phyloP scores from a whole-genome alignment of 1,284 basidiomycete genomes.

The Mixia osmundae region DNA sequence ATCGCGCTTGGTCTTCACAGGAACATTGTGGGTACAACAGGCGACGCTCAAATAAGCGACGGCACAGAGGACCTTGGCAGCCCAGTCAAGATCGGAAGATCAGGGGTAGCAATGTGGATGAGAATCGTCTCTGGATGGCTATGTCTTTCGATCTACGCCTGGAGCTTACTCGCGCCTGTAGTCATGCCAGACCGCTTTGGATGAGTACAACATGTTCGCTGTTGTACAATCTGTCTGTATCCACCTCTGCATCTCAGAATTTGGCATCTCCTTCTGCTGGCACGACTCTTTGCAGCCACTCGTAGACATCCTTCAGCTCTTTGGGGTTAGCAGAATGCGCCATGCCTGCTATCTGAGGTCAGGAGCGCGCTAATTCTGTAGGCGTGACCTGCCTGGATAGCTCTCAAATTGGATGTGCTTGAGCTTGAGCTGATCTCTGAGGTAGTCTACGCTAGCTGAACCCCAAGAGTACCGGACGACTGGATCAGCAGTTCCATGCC shows the following conservation, averaged over 20 bases:
- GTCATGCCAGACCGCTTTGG: constrained; percentile 43
- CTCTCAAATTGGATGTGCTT: too few species aligned
- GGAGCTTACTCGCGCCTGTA: constrained; percentile 66
- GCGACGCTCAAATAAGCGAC: constrained; percentile 1
- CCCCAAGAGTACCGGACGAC: too few species aligned
- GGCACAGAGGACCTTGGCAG: constrained; percentile 28
- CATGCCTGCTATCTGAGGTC: not conserved
- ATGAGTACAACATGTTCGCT: not conserved
- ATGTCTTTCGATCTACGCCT: constrained; percentile 66
- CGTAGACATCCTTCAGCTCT: constrained; percentile 1
- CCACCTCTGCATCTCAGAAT: too few species aligned
- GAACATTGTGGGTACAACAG: constrained; percentile 37
- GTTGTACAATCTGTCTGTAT: not conserved
- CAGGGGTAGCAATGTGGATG: constrained; percentile 99
- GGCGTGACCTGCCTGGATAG: too few species aligned
- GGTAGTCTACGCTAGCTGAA: too few species aligned
- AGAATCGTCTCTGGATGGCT: constrained; percentile 85
- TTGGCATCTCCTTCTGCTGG: too few species aligned
- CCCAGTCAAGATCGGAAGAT: constrained; percentile 79
- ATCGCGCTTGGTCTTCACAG: constrained; percentile 24
- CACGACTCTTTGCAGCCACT: not conserved
- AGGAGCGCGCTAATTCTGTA: not conserved
- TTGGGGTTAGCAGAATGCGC: not conserved
- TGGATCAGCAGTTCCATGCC: too few species aligned
- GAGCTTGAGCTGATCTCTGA: too few species aligned